Evolutionary conservation across 1,284 basidiomycete genomes (phyloP).

Genomic region (Cerrena zonata): DNA sequence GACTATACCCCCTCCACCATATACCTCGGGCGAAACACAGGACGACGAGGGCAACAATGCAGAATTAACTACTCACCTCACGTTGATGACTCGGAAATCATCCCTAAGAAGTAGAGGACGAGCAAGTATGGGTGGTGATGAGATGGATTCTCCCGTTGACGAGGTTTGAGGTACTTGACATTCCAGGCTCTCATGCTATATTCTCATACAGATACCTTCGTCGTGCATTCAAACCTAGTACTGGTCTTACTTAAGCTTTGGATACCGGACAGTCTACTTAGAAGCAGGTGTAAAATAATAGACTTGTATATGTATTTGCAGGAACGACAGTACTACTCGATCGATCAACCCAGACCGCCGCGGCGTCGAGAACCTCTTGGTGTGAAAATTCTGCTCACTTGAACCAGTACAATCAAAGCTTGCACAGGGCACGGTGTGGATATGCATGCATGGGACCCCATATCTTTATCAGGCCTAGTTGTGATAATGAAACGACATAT

Average conservation of each 20-base stretch:
- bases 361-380: no score
- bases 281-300: background rate
- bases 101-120: constrained; percentile 53
- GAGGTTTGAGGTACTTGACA: background rate
- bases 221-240: background rate
- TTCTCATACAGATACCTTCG: background rate
- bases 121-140: constrained; percentile 30
- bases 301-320: background rate
- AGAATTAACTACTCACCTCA: constrained; percentile 28
- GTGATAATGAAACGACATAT: background rate
- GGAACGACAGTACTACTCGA: background rate
- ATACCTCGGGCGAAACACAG: constrained; percentile 17
- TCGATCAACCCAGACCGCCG: background rate
- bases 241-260: background rate
- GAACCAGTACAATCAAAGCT: no score
- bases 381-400: no score
- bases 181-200: no score
- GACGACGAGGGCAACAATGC: constrained; percentile 22
- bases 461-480: background rate
- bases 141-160: constrained; percentile 13
- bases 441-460: background rate
- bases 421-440: no score
- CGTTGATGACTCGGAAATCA: constrained; percentile 62
- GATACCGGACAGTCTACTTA: background rate
- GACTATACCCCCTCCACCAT: constrained; percentile 22